These are phyloP conservation scores for Aspergillus versicolor DNA, from an alignment of 2,329 filamentous ascomycete genomes.

Conservation along the genomic window DNA sequence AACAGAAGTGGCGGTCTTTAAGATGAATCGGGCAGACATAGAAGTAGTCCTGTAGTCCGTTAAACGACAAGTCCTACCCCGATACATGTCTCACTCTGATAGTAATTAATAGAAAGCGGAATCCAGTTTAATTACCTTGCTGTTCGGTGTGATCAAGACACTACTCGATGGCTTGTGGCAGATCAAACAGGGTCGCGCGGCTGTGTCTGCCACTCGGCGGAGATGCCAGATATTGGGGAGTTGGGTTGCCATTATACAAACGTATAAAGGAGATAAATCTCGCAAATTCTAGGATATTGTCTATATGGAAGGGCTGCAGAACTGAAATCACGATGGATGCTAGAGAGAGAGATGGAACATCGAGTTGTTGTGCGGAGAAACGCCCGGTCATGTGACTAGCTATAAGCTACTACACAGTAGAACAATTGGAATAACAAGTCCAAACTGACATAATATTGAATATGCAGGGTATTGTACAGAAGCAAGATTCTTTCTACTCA, in stretches of 20 bases:
- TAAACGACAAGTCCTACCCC: neutral
- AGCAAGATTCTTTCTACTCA: conserved; percentile 26
- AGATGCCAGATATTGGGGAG: conserved; percentile 80
- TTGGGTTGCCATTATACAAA: neutral
- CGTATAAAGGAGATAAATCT: neutral
- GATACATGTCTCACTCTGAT: neutral
- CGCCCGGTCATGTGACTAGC: conserved; percentile 14
- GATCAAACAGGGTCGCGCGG: conserved; percentile 80
- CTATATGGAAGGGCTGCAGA: neutral
- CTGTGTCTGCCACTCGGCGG: conserved; percentile 80
- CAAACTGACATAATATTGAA: neutral
- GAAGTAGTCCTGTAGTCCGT: conserved; percentile 72
- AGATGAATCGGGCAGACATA: conserved; percentile 84
- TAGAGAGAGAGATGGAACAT: neutral
- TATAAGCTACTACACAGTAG: neutral
- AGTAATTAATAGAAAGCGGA: neutral
- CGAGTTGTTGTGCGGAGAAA: conserved; percentile 10
- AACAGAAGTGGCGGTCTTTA: conserved; percentile 78
- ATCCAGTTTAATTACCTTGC: conserved; percentile 62
- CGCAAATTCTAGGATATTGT: neutral
- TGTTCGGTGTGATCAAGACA: conserved; percentile 84
- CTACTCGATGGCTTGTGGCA: conserved; percentile 87
- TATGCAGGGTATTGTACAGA: neutral
- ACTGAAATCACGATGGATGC: neutral
- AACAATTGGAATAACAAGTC: too few species aligned